These are phyloP conservation scores for Corinectria fuckeliana DNA, from an alignment of 2,329 filamentous ascomycete species.

Conservation along the genomic window DNA sequence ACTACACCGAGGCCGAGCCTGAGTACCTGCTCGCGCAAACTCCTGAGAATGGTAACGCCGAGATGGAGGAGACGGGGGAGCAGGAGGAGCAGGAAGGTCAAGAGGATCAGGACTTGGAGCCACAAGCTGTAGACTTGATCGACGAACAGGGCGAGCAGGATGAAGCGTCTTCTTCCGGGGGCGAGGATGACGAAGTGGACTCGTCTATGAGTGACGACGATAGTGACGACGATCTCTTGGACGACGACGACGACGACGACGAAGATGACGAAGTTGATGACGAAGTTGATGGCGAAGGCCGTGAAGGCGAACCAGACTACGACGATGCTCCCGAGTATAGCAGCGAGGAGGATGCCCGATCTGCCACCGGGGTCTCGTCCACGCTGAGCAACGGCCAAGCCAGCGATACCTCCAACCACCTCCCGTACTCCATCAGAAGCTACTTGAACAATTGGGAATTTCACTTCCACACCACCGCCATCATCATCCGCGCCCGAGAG, in stretches of 20 bases:
- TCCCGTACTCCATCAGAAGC: slow-evolving; percentile 19
- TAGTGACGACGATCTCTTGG: slow-evolving; percentile 1
- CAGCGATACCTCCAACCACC: background rate
- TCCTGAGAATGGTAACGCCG: background rate
- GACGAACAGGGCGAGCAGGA: background rate
- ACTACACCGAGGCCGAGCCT: slow-evolving; percentile 30
- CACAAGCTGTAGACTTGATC: slow-evolving; percentile 1
- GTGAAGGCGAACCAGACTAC: background rate
- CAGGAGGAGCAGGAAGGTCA: background rate
- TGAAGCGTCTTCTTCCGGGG: background rate
- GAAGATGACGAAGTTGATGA: background rate
- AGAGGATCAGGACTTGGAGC: background rate
- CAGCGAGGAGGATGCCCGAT: background rate
- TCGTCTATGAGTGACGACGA: background rate
- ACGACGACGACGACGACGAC: background rate
- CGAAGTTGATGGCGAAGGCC: background rate
- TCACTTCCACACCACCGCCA: background rate
- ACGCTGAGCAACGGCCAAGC: slow-evolving; percentile 11
- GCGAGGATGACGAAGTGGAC: background rate
- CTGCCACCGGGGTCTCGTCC: slow-evolving; percentile 9
- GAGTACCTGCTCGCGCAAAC: slow-evolving; percentile 9
- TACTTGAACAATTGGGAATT: slow-evolving; percentile 15
- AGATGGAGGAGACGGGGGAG: no score
- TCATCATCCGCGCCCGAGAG: background rate
- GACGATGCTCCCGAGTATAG: background rate